Conservation (phyloP, 257 asterid genomes). For the Euphrasia confusa region DNA sequence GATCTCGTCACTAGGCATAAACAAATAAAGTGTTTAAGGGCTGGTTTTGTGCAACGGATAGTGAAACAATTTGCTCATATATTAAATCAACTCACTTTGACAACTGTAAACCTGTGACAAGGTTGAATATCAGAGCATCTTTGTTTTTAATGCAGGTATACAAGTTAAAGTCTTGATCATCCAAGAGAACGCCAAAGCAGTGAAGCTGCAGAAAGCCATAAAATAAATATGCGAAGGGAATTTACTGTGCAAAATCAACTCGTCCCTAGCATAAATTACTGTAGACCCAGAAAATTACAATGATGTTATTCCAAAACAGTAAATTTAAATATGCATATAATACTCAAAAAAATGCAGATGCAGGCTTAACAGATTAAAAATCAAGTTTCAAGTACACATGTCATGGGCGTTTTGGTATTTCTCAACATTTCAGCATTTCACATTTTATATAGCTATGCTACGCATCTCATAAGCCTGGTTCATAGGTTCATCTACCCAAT, state of each 20-base stretch:
- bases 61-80: conserved; percentile 5
- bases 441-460: background rate
- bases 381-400: background rate
- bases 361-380: conserved; percentile 15
- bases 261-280: background rate
- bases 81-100: conserved; percentile 54
- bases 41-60: conserved; percentile 15
- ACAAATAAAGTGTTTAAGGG: conserved; percentile 20
- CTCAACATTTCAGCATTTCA: conserved; percentile 15
- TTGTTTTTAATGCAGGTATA: conserved; percentile 49
- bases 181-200: conserved; percentile 84
- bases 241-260: background rate
- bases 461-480: conserved; percentile 1
- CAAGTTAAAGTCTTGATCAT: conserved; percentile 46
- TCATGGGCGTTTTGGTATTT: background rate
- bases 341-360: conserved; percentile 14
- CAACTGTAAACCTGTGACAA: conserved; percentile 79
- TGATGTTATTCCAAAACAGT: conserved; percentile 9
- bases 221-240: conserved; percentile 9
- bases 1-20: conserved; percentile 64
- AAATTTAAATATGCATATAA: conserved; percentile 10
- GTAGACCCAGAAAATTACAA: conserved; percentile 14
- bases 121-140: conserved; percentile 66
- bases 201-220: conserved; percentile 59
- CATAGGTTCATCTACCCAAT: conserved; percentile 14